phyloP scores from a whole-genome alignment of 805 yeast genomes.

The Wickerhamiella allomyrinae region DNA sequence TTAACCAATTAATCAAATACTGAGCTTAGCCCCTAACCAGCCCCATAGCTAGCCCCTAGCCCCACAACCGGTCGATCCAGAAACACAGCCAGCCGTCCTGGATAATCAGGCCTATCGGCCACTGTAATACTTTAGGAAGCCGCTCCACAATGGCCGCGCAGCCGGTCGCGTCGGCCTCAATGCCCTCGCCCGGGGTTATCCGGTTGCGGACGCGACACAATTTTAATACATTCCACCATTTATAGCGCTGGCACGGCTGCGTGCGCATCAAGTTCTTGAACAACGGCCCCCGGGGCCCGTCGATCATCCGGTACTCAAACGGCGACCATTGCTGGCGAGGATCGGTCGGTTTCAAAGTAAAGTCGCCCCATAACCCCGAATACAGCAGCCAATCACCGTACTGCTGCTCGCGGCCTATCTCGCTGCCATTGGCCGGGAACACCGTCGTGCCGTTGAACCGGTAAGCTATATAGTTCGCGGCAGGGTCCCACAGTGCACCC shows the following conservation, averaged over 20 bases:
- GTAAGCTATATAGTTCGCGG: slow-evolving; percentile 67
- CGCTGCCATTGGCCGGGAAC: slow-evolving; percentile 28
- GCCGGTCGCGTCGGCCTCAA: slow-evolving; percentile 32
- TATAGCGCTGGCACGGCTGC: slow-evolving; percentile 66
- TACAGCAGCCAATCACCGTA: slow-evolving; percentile 70
- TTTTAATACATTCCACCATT: slow-evolving; percentile 86
- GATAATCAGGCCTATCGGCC: slow-evolving; percentile 4
- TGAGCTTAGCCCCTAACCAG: too few relatives aligned
- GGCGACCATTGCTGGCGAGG: slow-evolving; percentile 76
- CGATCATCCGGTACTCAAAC: slow-evolving; percentile 79
- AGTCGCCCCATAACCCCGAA: slow-evolving; percentile 86
- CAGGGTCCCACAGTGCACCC: slow-evolving; percentile 92
- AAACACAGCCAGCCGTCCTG: slow-evolving; percentile 35
- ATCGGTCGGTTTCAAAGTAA: slow-evolving; percentile 47
- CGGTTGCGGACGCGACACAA: slow-evolving; percentile 68
- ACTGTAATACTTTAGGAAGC: slow-evolving; percentile 10
- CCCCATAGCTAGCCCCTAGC: slow-evolving; percentile 21
- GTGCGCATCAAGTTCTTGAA: slow-evolving; percentile 56
- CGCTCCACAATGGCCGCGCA: slow-evolving; percentile 11
- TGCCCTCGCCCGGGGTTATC: slow-evolving; percentile 72
- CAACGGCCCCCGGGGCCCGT: slow-evolving; percentile 88
- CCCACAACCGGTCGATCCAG: slow-evolving; percentile 45
- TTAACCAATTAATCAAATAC: not conserved
- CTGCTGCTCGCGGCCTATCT: slow-evolving; percentile 36
- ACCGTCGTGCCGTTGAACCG: slow-evolving; percentile 50